Evolutionary conservation across 306 rosid species (phyloP), one percentile per base, ranked within the genome.

Genomic region (Sicyos edulis): DNA sequence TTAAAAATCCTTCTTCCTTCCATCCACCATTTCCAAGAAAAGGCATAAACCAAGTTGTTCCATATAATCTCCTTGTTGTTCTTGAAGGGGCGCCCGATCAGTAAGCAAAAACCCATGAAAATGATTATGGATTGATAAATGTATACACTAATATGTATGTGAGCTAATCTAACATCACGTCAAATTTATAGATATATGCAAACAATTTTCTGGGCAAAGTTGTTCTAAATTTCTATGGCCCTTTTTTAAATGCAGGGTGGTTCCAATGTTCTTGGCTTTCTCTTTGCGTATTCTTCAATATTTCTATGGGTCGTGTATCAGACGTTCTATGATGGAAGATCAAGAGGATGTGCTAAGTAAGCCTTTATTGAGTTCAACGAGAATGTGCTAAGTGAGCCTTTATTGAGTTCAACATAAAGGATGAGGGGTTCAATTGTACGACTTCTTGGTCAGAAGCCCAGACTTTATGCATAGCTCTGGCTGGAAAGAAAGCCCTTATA

Each of bases 191-290:
- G 10, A 64, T 26, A 32, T 10, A 7, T 7, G 52, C 16, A 40
- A 64, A 16, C 69, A 62, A 62, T 62, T 11, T 47, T 47, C 52
- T 47, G 52, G 2, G 12, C 4, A 42, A 64, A 65, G 53, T 42
- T 65, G 52, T 44, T 42, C 71, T 14, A 65, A 65, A 42, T 64
- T 37, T 62, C 5, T 37, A n/a, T 62, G 40, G 69, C 69, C 50
- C 37, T 4, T 11, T 62, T 15, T 37, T n/a, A 64, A 64, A 21
- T 64, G 50, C 14, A 26, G 50, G 69, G 11, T 34, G 53, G 29
- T 8, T 37, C 44, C 29, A 12, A 17, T 37, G 70, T 9, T 10
- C 9, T 64, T 40, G 53, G 9, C 29, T 37, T 64, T 14, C 52
- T 64, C 12, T 60, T 42, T 11, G 32, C 32, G 8, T 40, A 16